phyloP scores from a whole-genome alignment of 2,329 filamentous ascomycete species.

The Ploettnerulaceae sp. region DNA sequence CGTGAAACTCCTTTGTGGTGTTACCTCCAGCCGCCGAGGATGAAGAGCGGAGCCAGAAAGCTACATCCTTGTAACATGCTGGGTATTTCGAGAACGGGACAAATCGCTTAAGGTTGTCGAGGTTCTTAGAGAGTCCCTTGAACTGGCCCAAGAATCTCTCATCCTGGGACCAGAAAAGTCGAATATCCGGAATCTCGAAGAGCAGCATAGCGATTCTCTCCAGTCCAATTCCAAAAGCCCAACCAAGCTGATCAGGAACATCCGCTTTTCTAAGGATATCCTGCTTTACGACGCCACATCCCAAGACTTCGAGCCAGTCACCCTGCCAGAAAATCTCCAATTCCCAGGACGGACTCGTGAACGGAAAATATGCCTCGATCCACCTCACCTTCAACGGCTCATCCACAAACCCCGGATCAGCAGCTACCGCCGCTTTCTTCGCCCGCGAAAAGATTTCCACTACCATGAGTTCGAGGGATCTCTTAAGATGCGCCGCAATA shows the following conservation, averaged over 20 bases:
- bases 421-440: conserved; percentile 52
- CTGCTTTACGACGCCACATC: conserved; percentile 87
- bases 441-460: conserved; percentile 82
- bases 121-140: conserved; percentile 50
- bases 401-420: conserved; percentile 44
- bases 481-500: conserved; percentile 79
- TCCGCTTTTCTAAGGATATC: conserved; percentile 72
- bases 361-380: conserved; percentile 97
- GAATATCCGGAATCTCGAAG: conserved; percentile 93
- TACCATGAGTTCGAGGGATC: conserved; percentile 83
- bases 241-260: conserved; percentile 71
- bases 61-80: conserved; percentile 83
- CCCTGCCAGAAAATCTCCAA: conserved; percentile 92
- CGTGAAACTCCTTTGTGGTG: conserved; percentile 60
- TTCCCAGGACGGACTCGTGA: conserved; percentile 93
- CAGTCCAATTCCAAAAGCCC: conserved; percentile 93
- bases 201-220: conserved; percentile 97
- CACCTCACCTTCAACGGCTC: conserved; percentile 84
- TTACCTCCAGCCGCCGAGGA: conserved; percentile 45
- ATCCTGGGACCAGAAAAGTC: conserved; percentile 91
- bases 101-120: conserved; percentile 56
- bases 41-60: conserved; percentile 72
- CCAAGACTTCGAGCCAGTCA: conserved; percentile 93
- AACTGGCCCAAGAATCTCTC: conserved; percentile 85
- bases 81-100: conserved; percentile 89